These are phyloP conservation scores for Cercospora beticola DNA, from an alignment of 2,329 filamentous ascomycete genomes.

Conservation along the genomic window DNA sequence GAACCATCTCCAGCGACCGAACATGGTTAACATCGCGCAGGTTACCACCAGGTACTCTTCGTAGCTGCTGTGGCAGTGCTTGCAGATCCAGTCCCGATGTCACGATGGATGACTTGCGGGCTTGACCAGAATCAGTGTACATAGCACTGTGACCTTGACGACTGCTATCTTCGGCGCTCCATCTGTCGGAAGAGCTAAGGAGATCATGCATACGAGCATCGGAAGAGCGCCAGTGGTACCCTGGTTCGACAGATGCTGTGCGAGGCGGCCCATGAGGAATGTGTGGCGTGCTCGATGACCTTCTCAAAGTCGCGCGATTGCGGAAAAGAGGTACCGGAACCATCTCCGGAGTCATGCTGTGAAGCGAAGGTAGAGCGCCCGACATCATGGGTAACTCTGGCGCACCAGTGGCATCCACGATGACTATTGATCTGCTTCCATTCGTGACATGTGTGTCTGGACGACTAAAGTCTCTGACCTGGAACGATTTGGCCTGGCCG, in stretches of 20 bases:
- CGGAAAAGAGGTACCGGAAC: constrained; percentile 31
- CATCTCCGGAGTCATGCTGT: constrained; percentile 31
- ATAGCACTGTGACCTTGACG: constrained; percentile 3
- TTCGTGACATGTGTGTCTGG: constrained; percentile 62
- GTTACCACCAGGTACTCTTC: constrained; percentile 51
- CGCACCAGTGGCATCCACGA: constrained; percentile 71
- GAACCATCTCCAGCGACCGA: constrained; percentile 45
- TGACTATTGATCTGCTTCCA: constrained; percentile 88
- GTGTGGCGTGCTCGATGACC: neutral
- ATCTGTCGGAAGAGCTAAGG: constrained; percentile 26
- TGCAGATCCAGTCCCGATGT: constrained; percentile 42
- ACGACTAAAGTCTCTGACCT: constrained; percentile 24
- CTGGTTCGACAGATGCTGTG: constrained; percentile 9
- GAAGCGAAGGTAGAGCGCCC: constrained; percentile 30
- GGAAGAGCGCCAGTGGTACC: constrained; percentile 17
- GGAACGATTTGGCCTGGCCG: constrained; percentile 14
- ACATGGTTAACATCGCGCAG: constrained; percentile 49
- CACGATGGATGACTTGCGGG: constrained; percentile 43
- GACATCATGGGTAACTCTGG: constrained; percentile 28
- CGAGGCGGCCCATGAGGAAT: constrained; percentile 11
- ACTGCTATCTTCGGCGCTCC: constrained; percentile 20
- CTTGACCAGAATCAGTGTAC: constrained; percentile 6
- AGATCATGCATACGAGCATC: constrained; percentile 31
- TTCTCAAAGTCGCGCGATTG: constrained; percentile 10
- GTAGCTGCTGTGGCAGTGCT: constrained; percentile 41